These are phyloP conservation scores for Orobanche coerulescens DNA, from an alignment of 257 asterid species.

Conservation along the genomic window DNA sequence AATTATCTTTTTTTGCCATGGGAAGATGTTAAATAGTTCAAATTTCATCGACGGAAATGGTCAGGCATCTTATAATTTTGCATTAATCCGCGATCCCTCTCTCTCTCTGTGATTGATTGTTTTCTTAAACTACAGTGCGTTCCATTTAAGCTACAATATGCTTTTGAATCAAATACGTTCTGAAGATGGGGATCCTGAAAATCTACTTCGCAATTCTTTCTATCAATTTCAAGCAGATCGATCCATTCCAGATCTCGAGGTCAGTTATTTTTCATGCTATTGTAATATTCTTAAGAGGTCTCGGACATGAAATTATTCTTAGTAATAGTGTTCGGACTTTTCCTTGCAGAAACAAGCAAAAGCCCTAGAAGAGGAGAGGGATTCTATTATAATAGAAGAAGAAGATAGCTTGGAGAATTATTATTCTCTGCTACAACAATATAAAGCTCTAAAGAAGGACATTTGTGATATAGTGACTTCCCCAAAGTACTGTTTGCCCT, in stretches of 20 bases:
- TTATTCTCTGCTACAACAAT: constrained; percentile 77
- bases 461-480: constrained; percentile 49
- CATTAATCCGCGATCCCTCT: neutral
- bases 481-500: constrained; percentile 83
- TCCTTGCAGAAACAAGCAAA: constrained; percentile 74
- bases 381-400: constrained; percentile 77
- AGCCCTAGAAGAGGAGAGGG: constrained; percentile 67
- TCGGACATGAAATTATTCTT: constrained; percentile 14
- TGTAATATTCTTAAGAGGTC: constrained; percentile 3
- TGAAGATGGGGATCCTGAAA: constrained; percentile 95
- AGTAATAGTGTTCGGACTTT: constrained; percentile 8
- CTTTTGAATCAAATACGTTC: constrained; percentile 90
- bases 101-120: constrained; percentile 12
- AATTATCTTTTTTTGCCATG: neutral
- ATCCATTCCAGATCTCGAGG: constrained; percentile 92
- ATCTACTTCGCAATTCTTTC: constrained; percentile 86
- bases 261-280: constrained; percentile 26
- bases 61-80: neutral
- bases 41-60: neutral
- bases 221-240: constrained; percentile 95
- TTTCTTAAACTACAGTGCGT: constrained; percentile 59
- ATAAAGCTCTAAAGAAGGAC: constrained; percentile 65
- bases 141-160: constrained; percentile 95
- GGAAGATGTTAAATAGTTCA: neutral
- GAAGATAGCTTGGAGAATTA: constrained; percentile 83